Conservation (phyloP, 2,329 filamentous ascomycete genomes). For the Colletotrichum lindemuthianum region DNA sequence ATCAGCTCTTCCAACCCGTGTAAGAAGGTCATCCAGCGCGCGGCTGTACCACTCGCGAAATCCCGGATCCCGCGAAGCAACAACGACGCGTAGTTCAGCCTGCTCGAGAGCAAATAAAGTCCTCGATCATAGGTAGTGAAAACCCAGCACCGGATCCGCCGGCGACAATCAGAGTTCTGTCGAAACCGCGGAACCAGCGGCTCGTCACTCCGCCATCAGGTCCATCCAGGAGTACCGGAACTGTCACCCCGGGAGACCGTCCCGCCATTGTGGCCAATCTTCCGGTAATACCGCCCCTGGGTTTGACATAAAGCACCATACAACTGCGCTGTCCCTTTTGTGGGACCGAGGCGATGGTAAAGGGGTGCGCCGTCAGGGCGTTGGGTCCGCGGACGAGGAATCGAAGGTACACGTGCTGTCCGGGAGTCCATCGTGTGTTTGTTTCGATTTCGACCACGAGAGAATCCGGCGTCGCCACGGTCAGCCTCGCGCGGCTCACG, state of each 20-base stretch:
- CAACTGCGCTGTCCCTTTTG: slow-evolving; percentile 42
- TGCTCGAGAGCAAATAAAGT: slow-evolving; percentile 39
- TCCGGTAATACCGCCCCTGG: slow-evolving; percentile 59
- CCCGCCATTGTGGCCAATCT: slow-evolving; percentile 52
- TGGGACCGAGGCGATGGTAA: slow-evolving; percentile 64
- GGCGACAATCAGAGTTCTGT: slow-evolving; percentile 58
- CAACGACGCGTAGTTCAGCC: slow-evolving; percentile 24
- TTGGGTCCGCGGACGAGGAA: slow-evolving; percentile 57
- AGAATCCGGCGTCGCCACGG: slow-evolving; percentile 38
- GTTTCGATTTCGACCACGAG: slow-evolving; percentile 56
- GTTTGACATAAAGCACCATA: slow-evolving; percentile 64
- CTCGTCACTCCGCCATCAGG: slow-evolving; percentile 65
- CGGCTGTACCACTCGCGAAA: slow-evolving; percentile 29
- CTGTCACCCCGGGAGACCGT: slow-evolving; percentile 46
- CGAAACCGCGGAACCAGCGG: slow-evolving; percentile 49
- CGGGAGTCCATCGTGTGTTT: slow-evolving; percentile 57
- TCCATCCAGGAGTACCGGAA: slow-evolving; percentile 64
- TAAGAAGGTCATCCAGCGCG: slow-evolving; percentile 4
- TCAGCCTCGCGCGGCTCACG: slow-evolving; percentile 2
- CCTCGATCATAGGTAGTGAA: slow-evolving; percentile 59
- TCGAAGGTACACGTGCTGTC: slow-evolving; percentile 66
- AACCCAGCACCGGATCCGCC: slow-evolving; percentile 68
- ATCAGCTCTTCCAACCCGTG: neutral
- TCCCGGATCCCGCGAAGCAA: slow-evolving; percentile 20
- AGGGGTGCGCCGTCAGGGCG: slow-evolving; percentile 60